phyloP scores from a whole-genome alignment of 1,284 basidiomycete species.

The Rhodotorula sp. region DNA sequence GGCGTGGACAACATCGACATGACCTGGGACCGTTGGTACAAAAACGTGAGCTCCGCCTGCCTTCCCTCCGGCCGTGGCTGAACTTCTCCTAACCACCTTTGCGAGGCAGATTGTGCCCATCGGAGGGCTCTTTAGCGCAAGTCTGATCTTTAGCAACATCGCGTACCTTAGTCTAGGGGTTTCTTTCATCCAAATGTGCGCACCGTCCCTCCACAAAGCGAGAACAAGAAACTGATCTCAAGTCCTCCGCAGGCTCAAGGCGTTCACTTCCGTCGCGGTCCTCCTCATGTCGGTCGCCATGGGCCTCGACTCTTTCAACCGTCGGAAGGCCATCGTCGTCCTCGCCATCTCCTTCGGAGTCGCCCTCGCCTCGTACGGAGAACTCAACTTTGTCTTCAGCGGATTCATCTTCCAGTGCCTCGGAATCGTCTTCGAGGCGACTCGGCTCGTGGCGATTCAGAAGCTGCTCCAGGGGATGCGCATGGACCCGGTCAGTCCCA shows the following conservation, averaged over 20 bases:
- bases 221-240: too few relatives aligned
- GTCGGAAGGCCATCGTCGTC: conserved; percentile 46
- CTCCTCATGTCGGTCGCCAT: conserved; percentile 43
- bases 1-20: conserved; percentile 48
- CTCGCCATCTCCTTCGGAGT: conserved; percentile 51
- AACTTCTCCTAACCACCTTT: too few relatives aligned
- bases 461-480: conserved; percentile 45
- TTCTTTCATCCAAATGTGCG: conserved; percentile 44
- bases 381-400: conserved; percentile 40
- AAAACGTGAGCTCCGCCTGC: conserved; percentile 32
- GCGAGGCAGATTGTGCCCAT: conserved; percentile 55
- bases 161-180: conserved; percentile 42
- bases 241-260: conserved; percentile 43
- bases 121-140: conserved; percentile 50
- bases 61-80: too few relatives aligned
- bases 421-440: conserved; percentile 44
- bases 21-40: conserved; percentile 42
- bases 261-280: conserved; percentile 44
- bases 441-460: conserved; percentile 44
- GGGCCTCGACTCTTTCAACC: conserved; percentile 44
- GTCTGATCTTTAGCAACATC: too few relatives aligned
- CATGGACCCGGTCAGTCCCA: conserved; percentile 42
- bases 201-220: too few relatives aligned
- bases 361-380: conserved; percentile 34
- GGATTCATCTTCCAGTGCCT: conserved; percentile 43